Percentiles rank a stretch among this genome's conserved stretches.
These are phyloP conservation scores for Noccaea caerulescens DNA, from an alignment of 345 rosid species.

Conservation along the genomic window DNA sequence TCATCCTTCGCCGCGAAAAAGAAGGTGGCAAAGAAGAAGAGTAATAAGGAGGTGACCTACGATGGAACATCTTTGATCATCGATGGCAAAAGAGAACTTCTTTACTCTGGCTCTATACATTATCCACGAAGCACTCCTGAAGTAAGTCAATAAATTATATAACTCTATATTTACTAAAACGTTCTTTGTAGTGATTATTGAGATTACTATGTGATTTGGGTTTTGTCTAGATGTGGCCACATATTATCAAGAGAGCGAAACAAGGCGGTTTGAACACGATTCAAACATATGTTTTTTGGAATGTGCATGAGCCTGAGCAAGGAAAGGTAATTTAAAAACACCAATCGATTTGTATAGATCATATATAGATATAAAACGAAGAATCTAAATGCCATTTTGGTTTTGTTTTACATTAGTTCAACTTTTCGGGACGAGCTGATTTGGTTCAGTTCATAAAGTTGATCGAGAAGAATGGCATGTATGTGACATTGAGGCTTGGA, in stretches of 20 bases:
- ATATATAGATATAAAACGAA: background rate
- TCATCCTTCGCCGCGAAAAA: constrained; percentile 28
- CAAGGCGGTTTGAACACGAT: constrained; percentile 67
- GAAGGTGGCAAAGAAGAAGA: constrained; percentile 16
- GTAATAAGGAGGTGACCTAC: constrained; percentile 40
- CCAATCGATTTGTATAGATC: background rate
- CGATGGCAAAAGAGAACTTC: constrained; percentile 45
- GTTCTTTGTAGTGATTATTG: constrained; percentile 8
- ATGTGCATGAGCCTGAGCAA: constrained; percentile 58
- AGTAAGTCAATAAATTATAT: constrained; percentile 4
- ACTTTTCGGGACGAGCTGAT: constrained; percentile 72
- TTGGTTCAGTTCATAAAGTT: constrained; percentile 76
- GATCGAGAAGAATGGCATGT: constrained; percentile 63
- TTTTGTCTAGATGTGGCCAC: constrained; percentile 51
- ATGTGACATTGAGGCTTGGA: constrained; percentile 72
- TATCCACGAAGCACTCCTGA: constrained; percentile 52
- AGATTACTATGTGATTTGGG: constrained; percentile 6
- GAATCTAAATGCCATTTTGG: background rate
- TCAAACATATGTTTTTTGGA: constrained; percentile 79
- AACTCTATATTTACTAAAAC: too few relatives aligned
- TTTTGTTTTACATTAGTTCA: constrained; percentile 48
- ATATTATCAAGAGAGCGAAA: constrained; percentile 46
- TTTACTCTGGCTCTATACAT: constrained; percentile 49
- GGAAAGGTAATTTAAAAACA: constrained; percentile 39
- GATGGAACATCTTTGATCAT: constrained; percentile 48